phyloP scores from a whole-genome alignment of 495 filamentous ascomycete species.

The Penicillium odoratum region DNA sequence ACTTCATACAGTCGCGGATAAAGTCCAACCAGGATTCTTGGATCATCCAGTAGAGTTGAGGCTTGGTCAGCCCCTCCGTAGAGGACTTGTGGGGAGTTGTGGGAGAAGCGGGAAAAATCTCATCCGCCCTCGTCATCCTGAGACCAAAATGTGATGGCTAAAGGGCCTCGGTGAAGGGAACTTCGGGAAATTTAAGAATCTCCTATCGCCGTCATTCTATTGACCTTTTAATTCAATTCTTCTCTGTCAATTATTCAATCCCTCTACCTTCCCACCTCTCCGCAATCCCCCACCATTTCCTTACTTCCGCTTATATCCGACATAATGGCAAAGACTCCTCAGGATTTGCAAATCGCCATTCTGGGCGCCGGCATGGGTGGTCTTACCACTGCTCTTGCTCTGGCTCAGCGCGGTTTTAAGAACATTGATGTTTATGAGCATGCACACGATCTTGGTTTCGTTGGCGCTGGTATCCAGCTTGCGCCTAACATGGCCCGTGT shows the following conservation, averaged over 20 bases:
- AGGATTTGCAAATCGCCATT: conserved; percentile 46
- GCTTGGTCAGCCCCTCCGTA: conserved; percentile 3
- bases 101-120: conserved; percentile 32
- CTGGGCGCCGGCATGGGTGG: conserved; percentile 71
- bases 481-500: conserved; percentile 80
- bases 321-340: conserved; percentile 33
- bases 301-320: conserved; percentile 14
- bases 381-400: conserved; percentile 66
- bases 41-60: conserved; percentile 1
- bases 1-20: conserved; percentile 14
- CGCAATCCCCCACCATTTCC: not conserved
- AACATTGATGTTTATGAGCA: conserved; percentile 72
- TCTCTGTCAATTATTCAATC: not conserved
- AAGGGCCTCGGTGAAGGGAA: conserved; percentile 11
- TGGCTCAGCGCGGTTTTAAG: conserved; percentile 72
- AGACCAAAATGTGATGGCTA: conserved; percentile 14
- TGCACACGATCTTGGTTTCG: conserved; percentile 73
- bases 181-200: conserved; percentile 14
- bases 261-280: not conserved
- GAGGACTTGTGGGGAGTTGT: conserved; percentile 28
- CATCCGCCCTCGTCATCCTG: conserved; percentile 19
- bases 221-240: not conserved
- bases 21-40: conserved; percentile 19
- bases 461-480: conserved; percentile 80
- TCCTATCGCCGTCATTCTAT: conserved; percentile 1